These are phyloP conservation scores for Alopecurus myosuroides DNA, from an alignment of 176 grass and related monocot species.

Conservation along the genomic window DNA sequence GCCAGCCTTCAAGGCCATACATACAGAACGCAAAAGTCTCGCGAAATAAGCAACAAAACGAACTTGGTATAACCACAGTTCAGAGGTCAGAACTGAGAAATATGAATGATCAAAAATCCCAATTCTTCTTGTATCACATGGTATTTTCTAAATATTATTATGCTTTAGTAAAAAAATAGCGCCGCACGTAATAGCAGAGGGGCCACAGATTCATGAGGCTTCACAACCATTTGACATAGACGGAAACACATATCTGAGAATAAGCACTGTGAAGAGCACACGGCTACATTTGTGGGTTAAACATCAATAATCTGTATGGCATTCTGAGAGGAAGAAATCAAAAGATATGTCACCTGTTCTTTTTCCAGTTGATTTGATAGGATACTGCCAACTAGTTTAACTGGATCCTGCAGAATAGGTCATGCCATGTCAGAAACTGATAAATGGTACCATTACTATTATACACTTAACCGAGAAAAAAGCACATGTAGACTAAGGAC, in stretches of 20 bases:
- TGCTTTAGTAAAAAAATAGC: not conserved
- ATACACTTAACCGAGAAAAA: not conserved
- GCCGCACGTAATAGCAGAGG: not conserved
- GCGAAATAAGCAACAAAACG: not conserved
- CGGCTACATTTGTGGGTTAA: not conserved
- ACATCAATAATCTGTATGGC: not conserved
- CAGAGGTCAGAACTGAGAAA: constrained; percentile 3
- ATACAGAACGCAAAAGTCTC: not conserved
- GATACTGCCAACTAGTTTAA: constrained; percentile 53
- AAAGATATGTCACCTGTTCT: constrained; percentile 43
- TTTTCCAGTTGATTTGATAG: constrained; percentile 57
- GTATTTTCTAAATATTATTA: not conserved
- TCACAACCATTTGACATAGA: not conserved
- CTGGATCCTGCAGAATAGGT: constrained; percentile 48
- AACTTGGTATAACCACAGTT: not conserved
- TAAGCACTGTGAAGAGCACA: not conserved
- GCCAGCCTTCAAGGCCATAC: not conserved
- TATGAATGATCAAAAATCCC: not conserved
- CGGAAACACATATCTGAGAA: not conserved
- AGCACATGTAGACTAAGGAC: constrained; percentile 9
- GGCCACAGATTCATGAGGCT: not conserved
- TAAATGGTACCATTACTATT: not conserved
- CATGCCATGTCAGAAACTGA: constrained; percentile 3
- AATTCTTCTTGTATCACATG: constrained; percentile 1
- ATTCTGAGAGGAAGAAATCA: not conserved